Conservation (phyloP, 805 yeast genomes). For the Nakazawaea wyomingensis region DNA sequence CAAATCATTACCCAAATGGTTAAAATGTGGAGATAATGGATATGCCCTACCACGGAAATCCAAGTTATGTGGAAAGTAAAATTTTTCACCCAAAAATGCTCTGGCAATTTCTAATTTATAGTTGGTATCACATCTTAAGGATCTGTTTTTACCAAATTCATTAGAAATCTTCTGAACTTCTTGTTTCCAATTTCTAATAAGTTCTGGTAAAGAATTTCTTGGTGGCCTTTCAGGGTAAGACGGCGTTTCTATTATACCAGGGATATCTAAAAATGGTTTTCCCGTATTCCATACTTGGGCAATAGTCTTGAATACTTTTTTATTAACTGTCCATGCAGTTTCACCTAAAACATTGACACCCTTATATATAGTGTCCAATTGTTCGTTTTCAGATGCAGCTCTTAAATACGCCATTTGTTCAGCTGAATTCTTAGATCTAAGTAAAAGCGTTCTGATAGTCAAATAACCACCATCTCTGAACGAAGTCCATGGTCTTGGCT, state of each 20-base stretch:
- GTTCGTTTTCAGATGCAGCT: constrained; percentile 72
- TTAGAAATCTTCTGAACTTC: constrained; percentile 51
- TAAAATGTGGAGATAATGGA: constrained; percentile 75
- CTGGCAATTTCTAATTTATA: constrained; percentile 94
- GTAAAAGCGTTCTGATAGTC: constrained; percentile 54
- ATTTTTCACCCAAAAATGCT: constrained; percentile 76
- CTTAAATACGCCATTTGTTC: constrained; percentile 86
- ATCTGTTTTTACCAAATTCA: constrained; percentile 63
- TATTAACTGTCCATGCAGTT: constrained; percentile 91
- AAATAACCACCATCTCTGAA: constrained; percentile 84
- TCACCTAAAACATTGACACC: constrained; percentile 84
- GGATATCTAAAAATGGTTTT: constrained; percentile 64
- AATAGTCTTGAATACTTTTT: constrained; percentile 59
- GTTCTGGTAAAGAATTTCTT: constrained; percentile 65
- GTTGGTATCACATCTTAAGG: constrained; percentile 90
- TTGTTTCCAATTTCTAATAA: constrained; percentile 62
- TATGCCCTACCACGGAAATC: constrained; percentile 85
- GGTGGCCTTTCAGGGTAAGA: constrained; percentile 47
- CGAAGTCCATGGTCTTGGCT: constrained; percentile 84
- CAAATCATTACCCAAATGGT: constrained; percentile 76
- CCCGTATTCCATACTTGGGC: constrained; percentile 87
- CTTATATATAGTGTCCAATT: constrained; percentile 59
- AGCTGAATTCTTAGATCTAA: constrained; percentile 78
- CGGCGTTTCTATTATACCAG: constrained; percentile 43
- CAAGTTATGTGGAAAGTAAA: constrained; percentile 75